Evolutionary conservation across 768 basidiomycete genomes (phyloP).

Genomic region (Epithele typhae): DNA sequence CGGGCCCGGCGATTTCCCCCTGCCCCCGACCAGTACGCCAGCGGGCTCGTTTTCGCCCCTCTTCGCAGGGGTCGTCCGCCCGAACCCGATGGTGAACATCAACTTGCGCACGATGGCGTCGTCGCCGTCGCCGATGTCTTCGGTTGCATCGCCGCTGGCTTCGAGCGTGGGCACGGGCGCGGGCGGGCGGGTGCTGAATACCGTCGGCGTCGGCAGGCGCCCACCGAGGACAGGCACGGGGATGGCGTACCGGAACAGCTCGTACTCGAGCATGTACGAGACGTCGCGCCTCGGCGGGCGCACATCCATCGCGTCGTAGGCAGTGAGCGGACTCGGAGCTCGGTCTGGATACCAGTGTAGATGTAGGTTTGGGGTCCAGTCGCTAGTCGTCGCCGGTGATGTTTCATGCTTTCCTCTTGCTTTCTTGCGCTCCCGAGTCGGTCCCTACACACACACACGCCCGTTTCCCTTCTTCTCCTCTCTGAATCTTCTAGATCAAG

Average conservation of each 20-base stretch:
- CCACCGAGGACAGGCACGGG: conserved; percentile 65
- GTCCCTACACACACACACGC: too few species aligned
- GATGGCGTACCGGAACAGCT: conserved; percentile 48
- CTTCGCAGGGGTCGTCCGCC: neutral
- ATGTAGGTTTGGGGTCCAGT: too few species aligned
- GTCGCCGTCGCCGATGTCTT: neutral
- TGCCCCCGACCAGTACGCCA: conserved; percentile 1
- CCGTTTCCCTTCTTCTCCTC: too few species aligned
- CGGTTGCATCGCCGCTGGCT: neutral
- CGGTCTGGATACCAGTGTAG: too few species aligned
- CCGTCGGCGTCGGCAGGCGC: conserved; percentile 18
- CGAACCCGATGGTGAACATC: conserved; percentile 6
- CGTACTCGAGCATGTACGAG: conserved; percentile 18
- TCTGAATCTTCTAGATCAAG: too few species aligned
- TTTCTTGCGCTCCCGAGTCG: too few species aligned
- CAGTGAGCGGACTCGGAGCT: too few species aligned
- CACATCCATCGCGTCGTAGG: conserved; percentile 10
- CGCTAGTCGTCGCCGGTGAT: too few species aligned
- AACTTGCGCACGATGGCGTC: neutral
- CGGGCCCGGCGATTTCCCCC: conserved; percentile 6
- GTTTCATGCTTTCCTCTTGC: too few species aligned
- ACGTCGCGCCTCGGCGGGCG: conserved; percentile 8
- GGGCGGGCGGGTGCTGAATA: conserved; percentile 10
- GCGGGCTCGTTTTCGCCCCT: neutral
- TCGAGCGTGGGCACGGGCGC: conserved; percentile 8